phyloP scores from a whole-genome alignment of 73 alveolate genomes.

The Paramecium biaurelia region DNA sequence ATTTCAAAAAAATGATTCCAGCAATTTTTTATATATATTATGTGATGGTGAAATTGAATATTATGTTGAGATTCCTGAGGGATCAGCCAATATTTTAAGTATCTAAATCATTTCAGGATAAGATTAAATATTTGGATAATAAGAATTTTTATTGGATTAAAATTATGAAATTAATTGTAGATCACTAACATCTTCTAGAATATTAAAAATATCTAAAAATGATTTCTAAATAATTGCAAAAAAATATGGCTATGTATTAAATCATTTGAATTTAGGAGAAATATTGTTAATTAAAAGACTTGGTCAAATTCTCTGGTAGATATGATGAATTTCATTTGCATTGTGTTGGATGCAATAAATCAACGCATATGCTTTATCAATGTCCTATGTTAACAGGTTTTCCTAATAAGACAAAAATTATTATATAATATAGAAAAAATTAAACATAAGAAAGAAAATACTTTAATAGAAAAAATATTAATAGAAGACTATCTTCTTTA shows the following conservation, averaged over 20 bases:
- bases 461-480: neutral
- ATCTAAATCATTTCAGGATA: neutral
- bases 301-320: neutral
- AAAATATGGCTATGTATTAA: constrained; percentile 3
- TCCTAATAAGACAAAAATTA: constrained; percentile 10
- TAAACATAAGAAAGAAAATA: neutral
- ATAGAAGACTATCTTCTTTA: neutral
- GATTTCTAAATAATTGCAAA: neutral
- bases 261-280: neutral
- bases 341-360: constrained; percentile 14
- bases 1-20: neutral
- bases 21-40: constrained; percentile 1
- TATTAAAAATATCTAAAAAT: neutral
- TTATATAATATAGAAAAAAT: neutral
- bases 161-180: constrained; percentile 1
- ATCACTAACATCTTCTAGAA: neutral
- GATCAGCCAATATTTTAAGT: neutral
- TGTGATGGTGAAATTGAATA: constrained; percentile 29
- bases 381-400: constrained; percentile 50
- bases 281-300: constrained; percentile 14
- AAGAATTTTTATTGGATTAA: neutral
- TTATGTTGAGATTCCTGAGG: neutral
- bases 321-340: neutral
- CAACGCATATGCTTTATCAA: constrained; percentile 13
- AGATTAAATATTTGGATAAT: constrained; percentile 15